Evolutionary conservation across 371 early-diverging fungal genomes (phyloP).

Genomic region (Haplosporangium sp.): DNA sequence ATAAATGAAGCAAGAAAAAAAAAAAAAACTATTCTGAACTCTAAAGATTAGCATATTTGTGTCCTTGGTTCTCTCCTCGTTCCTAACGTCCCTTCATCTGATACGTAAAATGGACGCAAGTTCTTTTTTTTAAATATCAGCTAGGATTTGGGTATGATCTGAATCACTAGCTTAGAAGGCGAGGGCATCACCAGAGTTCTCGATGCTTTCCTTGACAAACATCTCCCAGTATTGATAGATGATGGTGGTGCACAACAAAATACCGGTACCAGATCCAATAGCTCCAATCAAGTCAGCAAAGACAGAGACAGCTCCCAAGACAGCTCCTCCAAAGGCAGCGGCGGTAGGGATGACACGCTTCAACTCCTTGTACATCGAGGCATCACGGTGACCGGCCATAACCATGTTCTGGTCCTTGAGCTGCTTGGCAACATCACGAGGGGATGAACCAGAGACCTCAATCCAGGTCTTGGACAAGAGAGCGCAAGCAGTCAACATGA

Average conservation of each 20-base stretch:
- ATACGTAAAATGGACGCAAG: background rate
- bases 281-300: constrained; percentile 95
- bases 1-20: background rate
- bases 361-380: constrained; percentile 97
- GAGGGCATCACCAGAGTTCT: constrained; percentile 55
- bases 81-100: background rate
- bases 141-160: background rate
- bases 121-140: background rate
- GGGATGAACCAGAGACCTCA: constrained; percentile 97
- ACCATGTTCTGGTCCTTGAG: constrained; percentile 98
- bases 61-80: background rate
- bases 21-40: constrained; percentile 5
- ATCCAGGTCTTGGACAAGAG: constrained; percentile 99
- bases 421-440: constrained; percentile 97
- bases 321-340: constrained; percentile 96
- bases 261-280: constrained; percentile 99
- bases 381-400: constrained; percentile 97
- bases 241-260: constrained; percentile 98
- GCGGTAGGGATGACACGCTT: constrained; percentile 98
- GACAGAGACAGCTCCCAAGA: constrained; percentile 95
- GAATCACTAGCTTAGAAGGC: constrained; percentile 35
- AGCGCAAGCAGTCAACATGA: constrained; percentile 96
- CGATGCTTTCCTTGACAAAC: constrained; percentile 89
- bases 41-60: constrained; percentile 2
- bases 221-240: constrained; percentile 99